phyloP scores from a whole-genome alignment of 257 asterid genomes.

The Scutellaria barbata region DNA sequence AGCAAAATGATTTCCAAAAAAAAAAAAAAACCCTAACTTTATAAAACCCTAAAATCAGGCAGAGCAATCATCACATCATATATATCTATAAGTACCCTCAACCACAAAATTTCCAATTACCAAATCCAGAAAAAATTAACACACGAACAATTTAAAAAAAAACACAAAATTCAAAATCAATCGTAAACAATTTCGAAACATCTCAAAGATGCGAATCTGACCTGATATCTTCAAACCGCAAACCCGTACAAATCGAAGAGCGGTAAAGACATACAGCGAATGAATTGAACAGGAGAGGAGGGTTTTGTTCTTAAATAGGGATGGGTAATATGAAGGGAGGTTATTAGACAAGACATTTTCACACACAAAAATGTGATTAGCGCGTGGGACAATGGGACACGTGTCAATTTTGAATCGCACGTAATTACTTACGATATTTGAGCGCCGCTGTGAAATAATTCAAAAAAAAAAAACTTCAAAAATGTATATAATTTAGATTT shows the following conservation, averaged over 20 bases:
- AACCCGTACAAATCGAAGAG: not conserved
- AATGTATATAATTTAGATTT: too few relatives aligned
- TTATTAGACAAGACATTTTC: not conserved
- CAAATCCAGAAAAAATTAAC: not conserved
- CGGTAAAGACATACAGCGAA: too few relatives aligned
- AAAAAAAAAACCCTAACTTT: conserved; percentile 11
- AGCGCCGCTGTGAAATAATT: conserved; percentile 6
- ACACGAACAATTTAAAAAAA: not conserved
- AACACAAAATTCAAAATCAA: conserved; percentile 13
- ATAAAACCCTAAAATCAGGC: conserved; percentile 35
- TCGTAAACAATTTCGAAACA: not conserved
- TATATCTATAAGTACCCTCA: not conserved
- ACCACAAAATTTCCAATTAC: not conserved
- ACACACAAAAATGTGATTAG: conserved; percentile 11
- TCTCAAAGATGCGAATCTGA: not conserved
- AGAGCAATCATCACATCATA: not conserved
- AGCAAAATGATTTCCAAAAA: not conserved
- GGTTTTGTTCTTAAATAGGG: conserved; percentile 19
- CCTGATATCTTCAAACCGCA: conserved; percentile 35
- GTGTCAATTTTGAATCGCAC: conserved; percentile 15
- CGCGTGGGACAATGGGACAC: conserved; percentile 10
- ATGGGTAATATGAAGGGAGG: not conserved
- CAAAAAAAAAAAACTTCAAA: too few relatives aligned
- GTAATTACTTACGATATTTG: conserved; percentile 28
- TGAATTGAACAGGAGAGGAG: not conserved